phyloP scores from a whole-genome alignment of 805 yeast genomes.

The Cyberlindnera nakhonratchasimensis region DNA sequence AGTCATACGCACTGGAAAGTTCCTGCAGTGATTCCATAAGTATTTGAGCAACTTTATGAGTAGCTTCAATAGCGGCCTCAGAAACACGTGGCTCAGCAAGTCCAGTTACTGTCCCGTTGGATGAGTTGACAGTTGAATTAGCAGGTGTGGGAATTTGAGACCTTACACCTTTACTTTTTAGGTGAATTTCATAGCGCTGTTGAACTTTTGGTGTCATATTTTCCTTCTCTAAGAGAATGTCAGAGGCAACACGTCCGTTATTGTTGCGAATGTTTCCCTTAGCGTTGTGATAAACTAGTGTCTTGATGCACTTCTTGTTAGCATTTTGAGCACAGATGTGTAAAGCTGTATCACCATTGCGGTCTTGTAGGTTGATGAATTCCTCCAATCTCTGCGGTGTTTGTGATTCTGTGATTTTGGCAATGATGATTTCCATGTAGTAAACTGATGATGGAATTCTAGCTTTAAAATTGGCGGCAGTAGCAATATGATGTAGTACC shows the following conservation, averaged over 20 bases:
- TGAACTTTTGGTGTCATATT: conserved; percentile 24
- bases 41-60: conserved; percentile 49
- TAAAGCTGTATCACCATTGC: conserved; percentile 74
- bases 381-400: conserved; percentile 58
- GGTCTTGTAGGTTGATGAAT: conserved; percentile 64
- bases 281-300: conserved; percentile 49
- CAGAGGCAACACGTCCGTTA: conserved; percentile 27
- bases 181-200: conserved; percentile 25
- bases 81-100: conserved; percentile 41
- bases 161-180: conserved; percentile 11
- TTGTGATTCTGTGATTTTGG: conserved; percentile 64
- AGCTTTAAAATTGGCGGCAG: conserved; percentile 59
- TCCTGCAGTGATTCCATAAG: conserved; percentile 46
- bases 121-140: conserved; percentile 1
- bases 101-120: conserved; percentile 8
- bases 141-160: conserved; percentile 14
- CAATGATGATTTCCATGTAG: conserved; percentile 72
- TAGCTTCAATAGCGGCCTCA: conserved; percentile 52
- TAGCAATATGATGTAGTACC: conserved; percentile 81
- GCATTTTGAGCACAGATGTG: conserved; percentile 67
- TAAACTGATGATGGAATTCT: conserved; percentile 78
- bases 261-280: conserved; percentile 39
- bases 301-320: conserved; percentile 48
- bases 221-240: conserved; percentile 25
- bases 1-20: conserved; percentile 50